Base-by-base conservation (phyloP, 345 rosid species). In the Leavenworthia alabamica region DNA sequence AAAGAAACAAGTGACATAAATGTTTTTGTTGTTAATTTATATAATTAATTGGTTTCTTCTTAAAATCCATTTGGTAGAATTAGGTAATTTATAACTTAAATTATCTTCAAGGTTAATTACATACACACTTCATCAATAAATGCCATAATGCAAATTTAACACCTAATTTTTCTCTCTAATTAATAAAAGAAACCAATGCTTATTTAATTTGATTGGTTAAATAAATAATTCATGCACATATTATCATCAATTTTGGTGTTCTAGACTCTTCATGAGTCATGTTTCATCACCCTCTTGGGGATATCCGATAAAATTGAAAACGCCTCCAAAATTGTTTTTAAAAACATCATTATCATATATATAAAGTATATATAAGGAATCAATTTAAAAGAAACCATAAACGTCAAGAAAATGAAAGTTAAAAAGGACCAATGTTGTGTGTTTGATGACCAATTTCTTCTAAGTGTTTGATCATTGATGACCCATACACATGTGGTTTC, bases 401-500 rank as follows among this genome's bases (percentile, higher is more conserved):
- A 56, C 31, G 59, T 48, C 1, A 46, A 57, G 4, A 28, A 66
- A 35, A 39, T 0, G 0, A 9, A 29, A 29, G 13, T 5, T n/a
- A n/a, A 4, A 69, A 58, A 49, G 60, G 10, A 44, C 67, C 56
- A 52, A 60, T 44, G 33, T n/a, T n/a, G n/a, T n/a, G n/a, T n/a
- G n/a, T n/a, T n/a, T n/a, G n/a, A n/a, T n/a, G n/a, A n/a, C n/a
- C n/a, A n/a, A n/a, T n/a, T n/a, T n/a, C n/a, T 33, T 4, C 0
- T 2, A 65, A 55, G 70, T 44, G 46, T 54, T 53, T 31, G 70
- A 46, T 56, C 40, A 36, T 7, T 26, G 54, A 26, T 48, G 73
- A 60, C 67, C 62, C 67, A 32, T 26, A 43, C 2, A 39, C 61
- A 51, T 68, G 73, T 68, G 67, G 67, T 68, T 26, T 60, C 14